Evolutionary conservation across 352 stramenopile species (phyloP), one percentile per base, ranked within the genome.

Genomic region (Phytophthora syringae): DNA sequence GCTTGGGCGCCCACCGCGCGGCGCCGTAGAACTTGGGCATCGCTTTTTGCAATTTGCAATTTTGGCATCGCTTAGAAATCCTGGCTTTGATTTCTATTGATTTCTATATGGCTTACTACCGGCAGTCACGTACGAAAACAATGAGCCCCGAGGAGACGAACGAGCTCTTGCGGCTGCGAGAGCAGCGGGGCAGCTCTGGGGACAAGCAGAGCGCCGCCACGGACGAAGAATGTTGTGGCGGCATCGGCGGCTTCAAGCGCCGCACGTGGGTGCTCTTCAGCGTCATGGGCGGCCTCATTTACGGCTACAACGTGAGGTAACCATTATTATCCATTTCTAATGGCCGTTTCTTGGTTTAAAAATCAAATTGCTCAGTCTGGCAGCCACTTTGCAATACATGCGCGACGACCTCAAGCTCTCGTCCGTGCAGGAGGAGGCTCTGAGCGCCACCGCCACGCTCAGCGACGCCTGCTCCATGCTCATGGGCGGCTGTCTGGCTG

Each of bases 21-120:
- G 79, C 64, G 60, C 83, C 86, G 61, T 95, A 96, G 64, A 95
- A 95, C 73, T 90, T 92, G 63, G 85, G 69, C 87, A 93, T 95
- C 5, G 27, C 55, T 36, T 69, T 9, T 52, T 68, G n/a, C n/a
- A n/a, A n/a, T n/a, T n/a, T n/a, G n/a, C n/a, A n/a, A n/a, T n/a
- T n/a, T n/a, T n/a, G n/a, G n/a, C n/a, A n/a, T n/a, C n/a, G n/a
- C n/a, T n/a, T n/a, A n/a, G n/a, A n/a, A n/a, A n/a, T n/a, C n/a
- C n/a, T n/a, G n/a, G n/a, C n/a, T n/a, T n/a, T n/a, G n/a, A n/a
- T n/a, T n/a, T n/a, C n/a, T n/a, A n/a, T n/a, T n/a, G n/a, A n/a
- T n/a, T n/a, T n/a, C n/a, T n/a, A n/a, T n/a, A n/a, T n/a, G n/a
- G n/a, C n/a, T n/a, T n/a, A n/a, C n/a, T n/a, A n/a, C n/a, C n/a